A percentile compares a stretch with the other conserved stretches of the same genome.
Conservation (phyloP, 129 eudicot species). For the Centella asiatica region DNA sequence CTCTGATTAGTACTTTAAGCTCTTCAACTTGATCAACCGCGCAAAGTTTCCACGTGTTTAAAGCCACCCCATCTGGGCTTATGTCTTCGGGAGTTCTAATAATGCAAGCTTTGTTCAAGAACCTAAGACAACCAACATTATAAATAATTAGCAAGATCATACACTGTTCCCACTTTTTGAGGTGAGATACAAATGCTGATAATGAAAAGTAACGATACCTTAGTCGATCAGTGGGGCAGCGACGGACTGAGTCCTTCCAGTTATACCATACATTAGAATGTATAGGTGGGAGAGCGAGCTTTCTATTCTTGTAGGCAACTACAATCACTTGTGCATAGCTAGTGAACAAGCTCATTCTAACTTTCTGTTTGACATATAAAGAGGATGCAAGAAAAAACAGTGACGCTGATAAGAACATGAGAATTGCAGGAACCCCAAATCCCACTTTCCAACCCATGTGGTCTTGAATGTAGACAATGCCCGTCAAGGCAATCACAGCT, state of each 20-base stretch:
- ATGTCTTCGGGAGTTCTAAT: conserved; percentile 32
- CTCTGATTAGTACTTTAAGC: too few species aligned
- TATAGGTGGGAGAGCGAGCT: conserved; percentile 10
- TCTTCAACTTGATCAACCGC: conserved; percentile 64
- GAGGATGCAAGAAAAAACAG: conserved; percentile 57
- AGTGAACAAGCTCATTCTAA: conserved; percentile 32
- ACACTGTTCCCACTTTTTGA: too few species aligned
- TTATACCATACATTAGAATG: conserved; percentile 17
- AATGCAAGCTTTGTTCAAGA: too few species aligned
- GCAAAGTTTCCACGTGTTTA: conserved; percentile 52
- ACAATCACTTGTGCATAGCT: conserved; percentile 35
- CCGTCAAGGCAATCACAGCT: conserved; percentile 49
- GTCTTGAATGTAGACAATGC: conserved; percentile 67
- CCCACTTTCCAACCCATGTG: conserved; percentile 71
- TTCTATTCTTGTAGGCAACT: conserved; percentile 35
- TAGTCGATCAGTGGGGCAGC: conserved; percentile 47
- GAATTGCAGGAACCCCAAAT: conserved; percentile 66
- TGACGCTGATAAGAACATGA: too few species aligned
- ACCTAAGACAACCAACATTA: too few species aligned
- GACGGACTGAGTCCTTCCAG: conserved; percentile 24
- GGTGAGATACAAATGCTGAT: too few species aligned
- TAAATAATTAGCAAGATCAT: too few species aligned
- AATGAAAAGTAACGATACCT: conserved; percentile 28
- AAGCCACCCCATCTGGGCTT: conserved; percentile 6
- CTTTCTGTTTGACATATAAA: conserved; percentile 37